Evolutionary conservation across 1,284 basidiomycete genomes (phyloP).

Genomic region (Coriolopsis trogii): DNA sequence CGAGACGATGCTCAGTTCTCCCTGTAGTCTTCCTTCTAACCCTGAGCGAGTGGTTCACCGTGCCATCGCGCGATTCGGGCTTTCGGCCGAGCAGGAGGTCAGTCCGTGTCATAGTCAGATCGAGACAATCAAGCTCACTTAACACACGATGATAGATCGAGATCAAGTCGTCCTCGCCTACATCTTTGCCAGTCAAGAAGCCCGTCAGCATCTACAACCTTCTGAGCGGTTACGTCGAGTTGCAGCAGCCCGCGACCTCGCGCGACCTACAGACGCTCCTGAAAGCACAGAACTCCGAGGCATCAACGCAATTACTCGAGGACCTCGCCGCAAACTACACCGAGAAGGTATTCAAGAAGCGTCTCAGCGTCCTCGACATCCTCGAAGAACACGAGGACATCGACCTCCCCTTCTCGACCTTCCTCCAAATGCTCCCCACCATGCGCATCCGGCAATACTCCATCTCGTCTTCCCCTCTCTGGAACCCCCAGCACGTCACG

Average conservation of each 20-base stretch:
- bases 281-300: slow-evolving; percentile 22
- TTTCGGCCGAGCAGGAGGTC: slow-evolving; percentile 49
- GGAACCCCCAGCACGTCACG: slow-evolving; percentile 44
- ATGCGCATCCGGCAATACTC: slow-evolving; percentile 57
- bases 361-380: slow-evolving; percentile 49
- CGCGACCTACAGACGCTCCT: slow-evolving; percentile 38
- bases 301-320: slow-evolving; percentile 26
- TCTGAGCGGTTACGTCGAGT: slow-evolving; percentile 50
- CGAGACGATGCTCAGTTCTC: neutral
- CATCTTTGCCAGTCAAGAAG: slow-evolving; percentile 44
- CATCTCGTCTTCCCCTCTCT: slow-evolving; percentile 55
- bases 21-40: slow-evolving; percentile 44
- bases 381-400: slow-evolving; percentile 45
- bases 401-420: slow-evolving; percentile 40
- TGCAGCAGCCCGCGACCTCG: slow-evolving; percentile 48
- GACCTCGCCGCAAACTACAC: slow-evolving; percentile 37
- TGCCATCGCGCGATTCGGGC: slow-evolving; percentile 42
- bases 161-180: slow-evolving; percentile 41
- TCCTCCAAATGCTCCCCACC: slow-evolving; percentile 47
- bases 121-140: neutral
- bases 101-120: neutral
- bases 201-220: slow-evolving; percentile 42
- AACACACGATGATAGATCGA: slow-evolving; percentile 35
- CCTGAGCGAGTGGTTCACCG: slow-evolving; percentile 43
- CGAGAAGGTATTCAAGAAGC: slow-evolving; percentile 38